A percentile compares a stretch with the other conserved stretches of the same genome.
phyloP scores from a whole-genome alignment of 108 stramenopile genomes.

The Schizochytrium sp. region DNA sequence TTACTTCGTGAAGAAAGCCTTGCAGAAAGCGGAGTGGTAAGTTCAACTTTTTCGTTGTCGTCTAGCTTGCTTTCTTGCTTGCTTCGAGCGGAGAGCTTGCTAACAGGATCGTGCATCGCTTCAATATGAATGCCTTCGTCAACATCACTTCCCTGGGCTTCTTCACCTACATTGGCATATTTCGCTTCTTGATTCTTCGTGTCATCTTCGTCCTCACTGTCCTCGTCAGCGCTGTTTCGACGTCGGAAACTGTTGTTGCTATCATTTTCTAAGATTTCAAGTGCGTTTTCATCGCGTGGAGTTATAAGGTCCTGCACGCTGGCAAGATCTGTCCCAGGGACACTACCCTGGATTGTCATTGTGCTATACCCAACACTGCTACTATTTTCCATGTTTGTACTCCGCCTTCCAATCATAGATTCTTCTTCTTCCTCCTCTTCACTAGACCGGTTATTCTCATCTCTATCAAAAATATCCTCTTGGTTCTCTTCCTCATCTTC shows the following conservation, averaged over 20 bases:
- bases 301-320: constrained; percentile 48
- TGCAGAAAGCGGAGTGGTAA: no score
- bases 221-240: neutral
- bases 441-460: neutral
- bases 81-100: no score
- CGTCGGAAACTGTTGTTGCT: no score
- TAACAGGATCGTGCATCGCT: no score
- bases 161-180: no score
- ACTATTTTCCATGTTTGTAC: neutral
- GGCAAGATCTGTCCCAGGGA: neutral
- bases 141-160: no score
- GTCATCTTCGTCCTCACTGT: neutral
- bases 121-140: no score
- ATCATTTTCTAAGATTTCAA: neutral
- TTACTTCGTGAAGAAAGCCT: no score
- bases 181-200: neutral
- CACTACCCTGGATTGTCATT: no score
- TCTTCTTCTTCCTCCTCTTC: neutral
- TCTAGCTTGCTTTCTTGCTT: no score
- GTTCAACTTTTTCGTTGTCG: no score
- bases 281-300: constrained; percentile 16
- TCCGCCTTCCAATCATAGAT: neutral
- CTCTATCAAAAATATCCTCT: neutral
- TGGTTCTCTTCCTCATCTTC: neutral
- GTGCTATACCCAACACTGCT: neutral